Evolutionary conservation across 208 protist genomes (phyloP).

Genomic region (Porcisia deanei): DNA sequence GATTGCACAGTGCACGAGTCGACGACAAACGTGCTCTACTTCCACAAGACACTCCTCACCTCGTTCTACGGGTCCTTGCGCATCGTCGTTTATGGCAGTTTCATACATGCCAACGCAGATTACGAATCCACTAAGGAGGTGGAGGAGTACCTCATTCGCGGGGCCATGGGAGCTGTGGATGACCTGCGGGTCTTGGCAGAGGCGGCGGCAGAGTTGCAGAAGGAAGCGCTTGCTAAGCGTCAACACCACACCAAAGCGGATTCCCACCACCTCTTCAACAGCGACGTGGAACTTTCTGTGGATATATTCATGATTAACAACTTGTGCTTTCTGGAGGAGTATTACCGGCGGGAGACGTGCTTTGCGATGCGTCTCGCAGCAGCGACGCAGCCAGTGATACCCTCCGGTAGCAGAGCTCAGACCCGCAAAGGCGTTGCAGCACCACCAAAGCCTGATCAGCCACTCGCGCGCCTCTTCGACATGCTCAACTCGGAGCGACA

Average conservation of each 20-base stretch:
- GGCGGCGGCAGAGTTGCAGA: constrained; percentile 53
- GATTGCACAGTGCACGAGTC: constrained; percentile 85
- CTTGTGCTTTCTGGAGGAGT: constrained; percentile 67
- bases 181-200: constrained; percentile 71
- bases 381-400: not conserved
- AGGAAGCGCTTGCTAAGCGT: constrained; percentile 26
- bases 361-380: constrained; percentile 46
- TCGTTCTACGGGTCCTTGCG: constrained; percentile 79
- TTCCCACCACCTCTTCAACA: constrained; percentile 27
- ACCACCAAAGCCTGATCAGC: constrained; percentile 28
- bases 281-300: constrained; percentile 34
- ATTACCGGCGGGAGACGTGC: constrained; percentile 68
- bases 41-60: constrained; percentile 79
- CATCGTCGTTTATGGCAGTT: constrained; percentile 61
- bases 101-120: constrained; percentile 45
- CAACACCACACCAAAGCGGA: constrained; percentile 26
- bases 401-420: not conserved
- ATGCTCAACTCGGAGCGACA: constrained; percentile 58
- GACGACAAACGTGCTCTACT: constrained; percentile 75
- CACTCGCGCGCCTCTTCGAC: constrained; percentile 45
- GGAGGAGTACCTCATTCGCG: constrained; percentile 63
- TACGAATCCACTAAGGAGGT: constrained; percentile 54
- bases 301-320: constrained; percentile 88
- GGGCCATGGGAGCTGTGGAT: constrained; percentile 60
- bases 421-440: constrained; percentile 11